phyloP scores from a whole-genome alignment of 1,139 yeast genomes.

The Pichia sp. region DNA sequence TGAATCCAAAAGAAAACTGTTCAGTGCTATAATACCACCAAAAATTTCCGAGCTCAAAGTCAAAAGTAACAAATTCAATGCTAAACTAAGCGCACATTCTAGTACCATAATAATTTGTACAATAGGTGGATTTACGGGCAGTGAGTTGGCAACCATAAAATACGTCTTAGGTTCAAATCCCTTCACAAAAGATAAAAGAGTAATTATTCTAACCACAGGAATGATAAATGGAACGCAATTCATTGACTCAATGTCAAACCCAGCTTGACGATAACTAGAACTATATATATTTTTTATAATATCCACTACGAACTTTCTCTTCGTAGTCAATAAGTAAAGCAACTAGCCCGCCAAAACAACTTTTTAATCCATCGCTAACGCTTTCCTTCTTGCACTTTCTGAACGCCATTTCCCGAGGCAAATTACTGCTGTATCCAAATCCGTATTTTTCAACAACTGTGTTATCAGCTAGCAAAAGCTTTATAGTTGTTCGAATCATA shows the following conservation, averaged over 20 bases:
- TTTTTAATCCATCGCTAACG: slow-evolving; percentile 45
- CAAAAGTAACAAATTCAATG: slow-evolving; percentile 21
- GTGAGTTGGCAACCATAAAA: slow-evolving; percentile 67
- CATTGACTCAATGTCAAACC: slow-evolving; percentile 24
- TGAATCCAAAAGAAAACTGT: slow-evolving; percentile 26
- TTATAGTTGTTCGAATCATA: slow-evolving; percentile 31
- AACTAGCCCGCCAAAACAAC: slow-evolving; percentile 30
- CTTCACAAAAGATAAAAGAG: slow-evolving; percentile 38
- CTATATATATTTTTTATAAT: slow-evolving; percentile 21
- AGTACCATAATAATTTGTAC: slow-evolving; percentile 48
- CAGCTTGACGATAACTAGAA: not conserved
- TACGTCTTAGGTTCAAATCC: slow-evolving; percentile 44
- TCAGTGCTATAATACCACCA: slow-evolving; percentile 28
- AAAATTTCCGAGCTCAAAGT: slow-evolving; percentile 28
- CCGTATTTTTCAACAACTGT: slow-evolving; percentile 42
- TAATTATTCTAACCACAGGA: slow-evolving; percentile 54
- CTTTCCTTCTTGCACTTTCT: slow-evolving; percentile 52
- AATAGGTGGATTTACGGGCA: slow-evolving; percentile 77
- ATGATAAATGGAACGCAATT: slow-evolving; percentile 47
- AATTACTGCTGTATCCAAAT: slow-evolving; percentile 36
- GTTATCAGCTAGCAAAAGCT: slow-evolving; percentile 48
- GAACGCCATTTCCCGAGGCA: slow-evolving; percentile 37
- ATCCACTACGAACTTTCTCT: slow-evolving; percentile 28
- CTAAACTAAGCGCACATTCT: not conserved
- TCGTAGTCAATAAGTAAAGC: slow-evolving; percentile 32